Conservation (phyloP, 2,329 filamentous ascomycete species). For the Incumbomyces lentus region DNA sequence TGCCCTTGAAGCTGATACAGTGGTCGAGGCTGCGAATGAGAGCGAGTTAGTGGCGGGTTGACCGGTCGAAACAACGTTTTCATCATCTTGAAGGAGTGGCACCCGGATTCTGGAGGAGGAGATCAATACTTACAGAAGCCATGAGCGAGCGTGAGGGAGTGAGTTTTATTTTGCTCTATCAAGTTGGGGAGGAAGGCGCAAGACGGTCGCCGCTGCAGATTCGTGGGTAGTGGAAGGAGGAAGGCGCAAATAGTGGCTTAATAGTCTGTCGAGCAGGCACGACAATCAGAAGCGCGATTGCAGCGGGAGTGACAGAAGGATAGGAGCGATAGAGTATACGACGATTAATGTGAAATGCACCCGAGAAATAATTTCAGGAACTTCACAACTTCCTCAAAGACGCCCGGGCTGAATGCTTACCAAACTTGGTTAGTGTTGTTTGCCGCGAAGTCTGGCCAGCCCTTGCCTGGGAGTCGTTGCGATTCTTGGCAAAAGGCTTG, state of each 20-base stretch:
- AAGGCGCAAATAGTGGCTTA: not conserved
- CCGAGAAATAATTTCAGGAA: too few relatives aligned
- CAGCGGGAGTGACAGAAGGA: too few relatives aligned
- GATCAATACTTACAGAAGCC: constrained; percentile 38
- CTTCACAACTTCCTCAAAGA: too few relatives aligned
- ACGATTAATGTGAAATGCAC: not conserved
- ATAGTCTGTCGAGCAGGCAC: too few relatives aligned
- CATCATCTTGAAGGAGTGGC: constrained; percentile 28
- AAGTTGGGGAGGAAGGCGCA: constrained; percentile 7
- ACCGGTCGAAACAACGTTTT: constrained; percentile 17
- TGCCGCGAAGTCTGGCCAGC: too few relatives aligned
- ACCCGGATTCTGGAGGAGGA: constrained; percentile 13
- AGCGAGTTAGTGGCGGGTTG: constrained; percentile 13
- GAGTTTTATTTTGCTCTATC: not conserved
- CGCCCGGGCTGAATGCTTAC: too few relatives aligned
- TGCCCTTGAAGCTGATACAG: constrained; percentile 23
- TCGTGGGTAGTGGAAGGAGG: not conserved
- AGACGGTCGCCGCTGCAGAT: constrained; percentile 6
- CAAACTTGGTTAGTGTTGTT: too few relatives aligned
- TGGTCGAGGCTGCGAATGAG: constrained; percentile 18
- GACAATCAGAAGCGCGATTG: too few relatives aligned
- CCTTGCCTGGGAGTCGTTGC: too few relatives aligned
- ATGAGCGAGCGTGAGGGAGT: constrained; percentile 24
- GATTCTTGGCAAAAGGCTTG: too few relatives aligned
- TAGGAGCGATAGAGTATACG: constrained; percentile 2